Base-by-base conservation (phyloP, 164 flowering plant genomes). In the Saururus chinensis region DNA sequence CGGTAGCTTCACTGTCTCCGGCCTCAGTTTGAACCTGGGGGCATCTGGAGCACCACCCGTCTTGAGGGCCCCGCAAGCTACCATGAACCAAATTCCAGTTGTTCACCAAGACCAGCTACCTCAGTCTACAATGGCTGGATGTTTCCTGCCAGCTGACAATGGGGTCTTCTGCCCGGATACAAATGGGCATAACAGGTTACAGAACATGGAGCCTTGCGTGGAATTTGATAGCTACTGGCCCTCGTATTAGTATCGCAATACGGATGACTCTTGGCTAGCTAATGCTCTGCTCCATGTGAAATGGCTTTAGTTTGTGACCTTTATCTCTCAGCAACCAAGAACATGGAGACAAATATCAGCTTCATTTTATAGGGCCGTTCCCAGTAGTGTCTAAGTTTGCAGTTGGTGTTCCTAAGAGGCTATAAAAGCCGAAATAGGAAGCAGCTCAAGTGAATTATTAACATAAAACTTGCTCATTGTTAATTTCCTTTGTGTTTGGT, bases 191-290 rank as follows among this genome's bases (percentile, higher is more conserved):
- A 60, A 60, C 53, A 74, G 86, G 65, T 79, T 60, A 59, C 75
- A 80, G 76, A 65, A 76, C 20, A 64, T 80, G 76, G 89, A 84
- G 19, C 80, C 80, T 12, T 81, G 87, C 71, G 66, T 79, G 76
- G 87, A 85, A 51, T 66, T 85, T 25, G 95, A 85, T 57, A 72
- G 53, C 58, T 87, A 80, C 64, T 87, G 95, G 95, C 78, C 87
- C 65, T 23, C 82, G 20, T 57, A 64, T 41, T 64, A 40, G 25
- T 19, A 6, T 30, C 4, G 37, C 4, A n/a, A n/a, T n/a, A n/a
- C n/a, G n/a, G n/a, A n/a, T n/a, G n/a, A n/a, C n/a, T n/a, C n/a
- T n/a, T 30, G 6, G 37, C 37, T 30, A 30, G 37, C 37, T 30
- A 30, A 30, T 30, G 37, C 37, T 6, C 2, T 30, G 37, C 37